Base-by-base conservation (phyloP, 1,139 yeast species). In the Taphrina communis region DNA sequence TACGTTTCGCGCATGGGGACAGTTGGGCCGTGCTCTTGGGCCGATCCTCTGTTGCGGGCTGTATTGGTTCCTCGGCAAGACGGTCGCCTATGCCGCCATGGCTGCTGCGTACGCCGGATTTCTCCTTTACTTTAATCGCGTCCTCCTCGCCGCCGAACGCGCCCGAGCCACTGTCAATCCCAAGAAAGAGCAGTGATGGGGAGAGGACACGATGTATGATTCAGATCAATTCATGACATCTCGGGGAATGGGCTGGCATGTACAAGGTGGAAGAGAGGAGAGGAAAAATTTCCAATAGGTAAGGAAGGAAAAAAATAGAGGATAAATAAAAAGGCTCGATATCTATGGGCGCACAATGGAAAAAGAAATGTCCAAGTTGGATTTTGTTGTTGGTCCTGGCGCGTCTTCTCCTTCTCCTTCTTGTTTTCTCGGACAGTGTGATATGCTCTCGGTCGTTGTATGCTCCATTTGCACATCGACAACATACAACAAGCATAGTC, bases 1-100 rank as follows among this genome's bases (percentile, higher is more conserved):
- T 14, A 19, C 42, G 11, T 65, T 65, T 35, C 14, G 69, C n/a
- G n/a, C 48, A 36, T 58, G 63, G 69, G 69, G 69, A 9, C 69
- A 65, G 48, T 39, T 65, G 46, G 69, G 69, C 2, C 65, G 69
- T 8, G 42, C 53, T 39, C 61, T 65, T 31, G 69, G 69, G 2
- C 69, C 69, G 1, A 65, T 65, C 44, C 52, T 65, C 50, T 55
- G 61, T 31, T 65, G 69, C 50, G 69, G 69, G 35, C 31, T 65
- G 63, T 65, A 65, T 36, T 65, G 69, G 69, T 58, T 50, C 56
- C 41, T 65, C 41, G 69, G 69, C 51, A 65, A 65, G 69, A 59
- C 63, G 12, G 38, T 41, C 42, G 36, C 69, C 14, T 65, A 65
- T 51, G 42, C 61, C 9, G 7, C 35, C 50, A 63, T 63, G 67